phyloP scores from a whole-genome alignment of 2,329 filamentous ascomycete species.

The Colletotrichum abscissum region DNA sequence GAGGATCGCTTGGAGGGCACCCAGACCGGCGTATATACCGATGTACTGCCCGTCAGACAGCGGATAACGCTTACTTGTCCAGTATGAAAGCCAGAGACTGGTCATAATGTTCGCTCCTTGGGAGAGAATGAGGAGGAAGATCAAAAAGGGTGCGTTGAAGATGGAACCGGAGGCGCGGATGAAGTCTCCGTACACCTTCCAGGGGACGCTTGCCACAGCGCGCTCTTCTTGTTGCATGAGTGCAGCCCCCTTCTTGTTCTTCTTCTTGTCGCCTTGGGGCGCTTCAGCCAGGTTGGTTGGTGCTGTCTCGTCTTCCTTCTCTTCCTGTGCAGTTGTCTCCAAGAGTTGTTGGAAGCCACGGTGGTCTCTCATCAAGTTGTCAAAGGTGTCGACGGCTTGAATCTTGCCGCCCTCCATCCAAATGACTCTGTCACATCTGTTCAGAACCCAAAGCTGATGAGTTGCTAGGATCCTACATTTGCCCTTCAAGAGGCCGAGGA shows the following conservation, averaged over 20 bases:
- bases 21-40: conserved; percentile 77
- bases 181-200: conserved; percentile 83
- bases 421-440: conserved; percentile 89
- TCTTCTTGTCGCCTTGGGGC: conserved; percentile 55
- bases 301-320: conserved; percentile 65
- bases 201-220: conserved; percentile 81
- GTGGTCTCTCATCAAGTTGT: conserved; percentile 85
- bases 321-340: conserved; percentile 83
- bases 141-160: conserved; percentile 73
- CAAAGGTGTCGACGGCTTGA: conserved; percentile 87
- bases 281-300: conserved; percentile 55
- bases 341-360: conserved; percentile 85
- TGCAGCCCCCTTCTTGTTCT: conserved; percentile 67
- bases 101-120: conserved; percentile 90
- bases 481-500: conserved; percentile 86
- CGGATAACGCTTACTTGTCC: conserved; percentile 84
- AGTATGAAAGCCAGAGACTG: conserved; percentile 92
- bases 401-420: conserved; percentile 92
- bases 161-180: conserved; percentile 79
- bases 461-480: conserved; percentile 94
- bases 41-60: conserved; percentile 78
- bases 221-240: conserved; percentile 81
- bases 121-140: conserved; percentile 73
- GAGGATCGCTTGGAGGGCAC: conserved; percentile 75
- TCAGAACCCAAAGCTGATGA: conserved; percentile 93